Conservation (phyloP, 257 asterid genomes). For the Mentha longifolia region DNA sequence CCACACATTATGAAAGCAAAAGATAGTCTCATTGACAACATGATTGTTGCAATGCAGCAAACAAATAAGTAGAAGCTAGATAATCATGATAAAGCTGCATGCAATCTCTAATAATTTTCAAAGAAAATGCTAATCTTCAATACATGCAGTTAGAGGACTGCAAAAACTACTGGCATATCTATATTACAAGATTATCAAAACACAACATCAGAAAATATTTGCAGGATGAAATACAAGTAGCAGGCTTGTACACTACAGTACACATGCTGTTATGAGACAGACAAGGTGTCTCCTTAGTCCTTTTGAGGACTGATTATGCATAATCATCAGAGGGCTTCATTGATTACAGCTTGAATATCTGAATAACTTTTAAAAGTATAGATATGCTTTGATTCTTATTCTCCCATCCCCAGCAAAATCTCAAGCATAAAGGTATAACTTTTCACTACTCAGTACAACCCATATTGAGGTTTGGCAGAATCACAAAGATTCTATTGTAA, state of each 20-base stretch:
- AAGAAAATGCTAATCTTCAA: not conserved
- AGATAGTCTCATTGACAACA: no score
- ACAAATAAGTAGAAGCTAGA: not conserved
- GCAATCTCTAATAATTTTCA: not conserved
- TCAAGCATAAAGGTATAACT: not conserved
- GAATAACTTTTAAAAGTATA: not conserved
- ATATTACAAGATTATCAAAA: not conserved
- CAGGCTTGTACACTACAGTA: not conserved
- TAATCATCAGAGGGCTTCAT: not conserved
- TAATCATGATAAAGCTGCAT: not conserved
- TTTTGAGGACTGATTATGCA: not conserved
- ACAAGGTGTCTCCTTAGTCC: not conserved
- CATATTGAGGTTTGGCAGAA: constrained; percentile 14
- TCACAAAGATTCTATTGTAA: not conserved
- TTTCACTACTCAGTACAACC: not conserved
- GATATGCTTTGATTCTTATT: not conserved
- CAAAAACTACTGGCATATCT: not conserved
- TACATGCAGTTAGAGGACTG: not conserved
- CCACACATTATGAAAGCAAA: not conserved
- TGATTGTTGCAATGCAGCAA: not conserved
- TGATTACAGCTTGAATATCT: not conserved
- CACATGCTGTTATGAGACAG: not conserved
- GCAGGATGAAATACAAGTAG: not conserved
- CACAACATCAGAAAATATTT: not conserved
- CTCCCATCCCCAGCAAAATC: not conserved